Base-by-base conservation (phyloP, 1,139 yeast species). In the Blastobotrys aristatus region DNA sequence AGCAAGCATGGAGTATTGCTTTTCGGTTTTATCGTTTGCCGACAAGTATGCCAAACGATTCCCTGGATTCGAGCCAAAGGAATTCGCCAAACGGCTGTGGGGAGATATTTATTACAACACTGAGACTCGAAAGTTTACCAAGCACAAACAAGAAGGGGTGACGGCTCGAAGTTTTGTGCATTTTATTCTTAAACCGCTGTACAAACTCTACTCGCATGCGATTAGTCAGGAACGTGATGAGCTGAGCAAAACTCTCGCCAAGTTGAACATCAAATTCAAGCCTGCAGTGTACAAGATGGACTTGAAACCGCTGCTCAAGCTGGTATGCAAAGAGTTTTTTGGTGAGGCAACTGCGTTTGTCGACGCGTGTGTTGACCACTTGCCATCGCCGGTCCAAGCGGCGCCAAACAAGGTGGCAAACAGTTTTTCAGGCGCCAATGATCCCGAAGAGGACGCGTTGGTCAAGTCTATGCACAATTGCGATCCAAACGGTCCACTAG, bases 101-200 rank as follows among this genome's bases (percentile, higher is more conserved):
- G 96, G 96, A 0, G 82, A 84, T 54, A 61, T 80, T 13, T 82
- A 73, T 58, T 86, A 69, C 58, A 68, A 79, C 47, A 60, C 70
- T 0, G 61, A 62, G 0, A 58, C 65, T 0, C 70, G 74, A 26
- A 73, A 68, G 49, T 82, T 88, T 56, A 65, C 75, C 0, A 63
- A 64, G 0, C 62, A 20, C 7, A 13, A 29, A 13, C 27, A 64
- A 33, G 65, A 74, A 1, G 31, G 20, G 3, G 26, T 20, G 2
- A n/a, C 44, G 2, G 50, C 71, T 20, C 67, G 88, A 48, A 67
- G 90, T 0, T 90, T 90, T 63, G 76, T 79, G 13, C 74, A 76
- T 50, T 84, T 89, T 55, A 72, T 92, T 8, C 68, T 89, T 16
- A 80, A 78, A 17, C 98, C 98, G 0, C 59, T 94, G 5, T 92